Evolutionary conservation across 257 asterid genomes (phyloP), one percentile per base, ranked within the genome.

Genomic region (Salvia hispanica): DNA sequence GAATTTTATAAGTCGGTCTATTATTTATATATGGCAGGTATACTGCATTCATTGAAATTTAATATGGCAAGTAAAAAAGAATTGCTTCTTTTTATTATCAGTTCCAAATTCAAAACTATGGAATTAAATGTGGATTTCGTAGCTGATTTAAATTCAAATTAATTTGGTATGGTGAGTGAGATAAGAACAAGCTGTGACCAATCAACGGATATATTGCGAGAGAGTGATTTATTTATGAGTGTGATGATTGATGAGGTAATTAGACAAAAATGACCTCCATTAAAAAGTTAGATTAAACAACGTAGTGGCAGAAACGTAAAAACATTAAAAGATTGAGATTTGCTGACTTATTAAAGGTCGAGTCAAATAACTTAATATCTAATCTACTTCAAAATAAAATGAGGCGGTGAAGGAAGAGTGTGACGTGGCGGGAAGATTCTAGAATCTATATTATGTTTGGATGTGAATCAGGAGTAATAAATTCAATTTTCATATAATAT

Each of bases 1-100:
- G 9, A 77, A 69, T 45, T 25, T 44, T 65, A 57, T 51, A 71
- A 44, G 73, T 43, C 74, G 78, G 77, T 77, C 43, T 71, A 53
- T 50, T 51, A 45, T 62, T 62, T 40, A 6, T 40, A 28, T 34
- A 25, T 6, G 65, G 5, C 65, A 40, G 51, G 42, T 16, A 10
- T 13, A 12, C 53, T 12, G 18, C 37, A 43, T 53, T 61, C n/a
- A 40, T 67, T 13, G 1, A 6, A 69, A 36, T 48, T 58, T n/a
- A 46, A 69, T 58, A 4, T 70, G 37, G 8, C 9, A 12, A 48
- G 40, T 50, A 15, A 36, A 50, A 50, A 65, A 37, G 1, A 12
- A 62, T 25, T 21, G 7, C 28, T 40, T 44, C 10, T 5, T 18
- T 39, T 61, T 9, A 16, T 9, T 9, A 52, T 18, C 12, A 4